Evolutionary conservation across 2,329 filamentous ascomycete genomes (phyloP), one percentile per base, ranked within the genome.

Genomic region (Neofusicoccum ribis): DNA sequence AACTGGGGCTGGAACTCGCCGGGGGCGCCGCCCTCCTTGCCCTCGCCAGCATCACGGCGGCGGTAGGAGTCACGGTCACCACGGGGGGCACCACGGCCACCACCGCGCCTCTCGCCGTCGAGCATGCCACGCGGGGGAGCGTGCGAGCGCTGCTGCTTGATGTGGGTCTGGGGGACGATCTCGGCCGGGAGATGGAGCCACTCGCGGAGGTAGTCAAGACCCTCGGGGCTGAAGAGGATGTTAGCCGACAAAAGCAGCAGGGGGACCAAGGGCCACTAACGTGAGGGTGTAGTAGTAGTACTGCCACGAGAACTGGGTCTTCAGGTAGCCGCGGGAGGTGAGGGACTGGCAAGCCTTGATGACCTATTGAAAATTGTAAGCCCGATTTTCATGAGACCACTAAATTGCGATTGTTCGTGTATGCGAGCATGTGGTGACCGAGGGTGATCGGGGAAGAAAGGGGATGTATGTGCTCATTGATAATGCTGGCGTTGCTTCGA

Each of bases 141-240:
- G 85, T 97, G 93, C 77, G 92, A 95, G 84, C 95, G 92, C 88
- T 97, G 93, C 88, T 97, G 93, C 92, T 99, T 99, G 87, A 99
- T 98, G 91, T 99, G 95, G 79, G 95, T 99, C 79, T 96, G 93
- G 76, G 95, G 95, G 74, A 99, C 95, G 80, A 99, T 97, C 89
- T 99, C 95, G 81, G 95, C 93, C 78, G 95, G 95, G 77, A 99
- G 91, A 86, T 99, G 95, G 77, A 99, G 93, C 95, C 95, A 99
- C 88, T 99, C 95, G 81, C 95, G 94, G 83, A 99, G 93, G 89
- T 99, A 99, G 87, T 98, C 94, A 82, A 99, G 94, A 85, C 95
- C 95, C 88, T 98, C 93, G 80, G 93, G 92, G 46, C 56, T 59
- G 31, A 14, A 31, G 8, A n/a, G 31, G 9, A 2, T 15, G 43